Conservation (phyloP, 495 filamentous ascomycete genomes). For the Podospora bellae-mahoneyi region DNA sequence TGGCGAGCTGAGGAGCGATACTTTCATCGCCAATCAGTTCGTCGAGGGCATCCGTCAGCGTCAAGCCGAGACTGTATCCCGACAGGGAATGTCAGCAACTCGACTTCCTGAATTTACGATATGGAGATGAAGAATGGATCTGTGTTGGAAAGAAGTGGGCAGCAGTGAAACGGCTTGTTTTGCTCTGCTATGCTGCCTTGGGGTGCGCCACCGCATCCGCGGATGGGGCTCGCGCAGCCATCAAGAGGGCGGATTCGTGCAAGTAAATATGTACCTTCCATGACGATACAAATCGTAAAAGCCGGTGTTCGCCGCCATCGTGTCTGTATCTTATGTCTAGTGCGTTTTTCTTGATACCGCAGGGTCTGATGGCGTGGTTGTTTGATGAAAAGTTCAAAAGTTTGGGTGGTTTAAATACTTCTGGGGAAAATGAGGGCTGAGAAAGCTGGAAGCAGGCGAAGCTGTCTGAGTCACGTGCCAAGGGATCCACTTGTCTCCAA, state of each 20-base stretch:
- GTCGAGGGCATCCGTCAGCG: slow-evolving; percentile 94
- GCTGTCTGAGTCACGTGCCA: slow-evolving; percentile 19
- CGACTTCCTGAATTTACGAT: not conserved
- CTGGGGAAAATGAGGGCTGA: slow-evolving; percentile 1
- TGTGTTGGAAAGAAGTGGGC: not conserved
- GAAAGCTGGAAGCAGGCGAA: slow-evolving; percentile 7
- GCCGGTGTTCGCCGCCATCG: slow-evolving; percentile 41
- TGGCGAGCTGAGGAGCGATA: slow-evolving; percentile 96
- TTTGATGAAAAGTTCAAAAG: slow-evolving; percentile 13
- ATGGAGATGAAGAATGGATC: not conserved
- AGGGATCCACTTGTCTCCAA: not conserved
- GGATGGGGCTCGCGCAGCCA: slow-evolving; percentile 2
- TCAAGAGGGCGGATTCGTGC: not conserved
- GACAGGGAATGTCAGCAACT: slow-evolving; percentile 19
- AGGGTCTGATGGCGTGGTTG: not conserved
- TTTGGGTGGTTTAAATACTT: not conserved
- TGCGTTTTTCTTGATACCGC: not conserved
- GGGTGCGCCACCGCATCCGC: not conserved
- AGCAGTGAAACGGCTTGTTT: not conserved
- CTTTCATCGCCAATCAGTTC: slow-evolving; percentile 86
- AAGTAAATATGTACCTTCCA: slow-evolving; percentile 71
- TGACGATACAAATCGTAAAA: slow-evolving; percentile 97
- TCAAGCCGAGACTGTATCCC: slow-evolving; percentile 72
- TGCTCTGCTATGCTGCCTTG: not conserved
- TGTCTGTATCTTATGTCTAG: slow-evolving; percentile 16